Evolutionary conservation across 2,329 filamentous ascomycete genomes (phyloP).

Genomic region (Paracorniculantispora psalliotae): DNA sequence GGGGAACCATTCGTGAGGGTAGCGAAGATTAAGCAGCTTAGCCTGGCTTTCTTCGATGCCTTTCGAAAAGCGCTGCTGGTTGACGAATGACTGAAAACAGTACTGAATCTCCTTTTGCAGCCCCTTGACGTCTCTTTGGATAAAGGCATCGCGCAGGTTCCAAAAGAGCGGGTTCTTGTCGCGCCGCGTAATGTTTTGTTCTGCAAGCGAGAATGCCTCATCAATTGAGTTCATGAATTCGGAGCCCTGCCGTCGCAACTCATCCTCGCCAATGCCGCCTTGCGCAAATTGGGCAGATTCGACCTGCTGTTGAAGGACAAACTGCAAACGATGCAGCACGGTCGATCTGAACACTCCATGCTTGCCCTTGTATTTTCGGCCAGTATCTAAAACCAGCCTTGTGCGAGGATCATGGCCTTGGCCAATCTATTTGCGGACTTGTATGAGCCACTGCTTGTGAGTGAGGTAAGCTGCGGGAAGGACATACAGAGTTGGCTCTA

Average conservation of each 20-base stretch:
- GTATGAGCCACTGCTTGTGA: too few species aligned
- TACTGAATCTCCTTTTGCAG: slow-evolving; percentile 58
- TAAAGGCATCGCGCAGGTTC: slow-evolving; percentile 56
- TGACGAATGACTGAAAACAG: slow-evolving; percentile 62
- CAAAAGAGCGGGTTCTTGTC: slow-evolving; percentile 51
- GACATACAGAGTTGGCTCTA: slow-evolving; percentile 23
- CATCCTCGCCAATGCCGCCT: slow-evolving; percentile 29
- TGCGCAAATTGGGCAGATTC: slow-evolving; percentile 19
- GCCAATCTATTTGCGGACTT: slow-evolving; percentile 21
- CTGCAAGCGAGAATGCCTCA: slow-evolving; percentile 40
- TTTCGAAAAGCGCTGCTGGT: slow-evolving; percentile 52
- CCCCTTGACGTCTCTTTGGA: slow-evolving; percentile 44
- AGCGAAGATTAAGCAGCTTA: slow-evolving; percentile 74
- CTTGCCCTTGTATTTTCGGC: slow-evolving; percentile 22
- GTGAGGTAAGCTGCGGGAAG: too few species aligned
- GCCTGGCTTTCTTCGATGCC: slow-evolving; percentile 55
- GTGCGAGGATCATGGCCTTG: slow-evolving; percentile 31
- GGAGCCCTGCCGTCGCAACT: slow-evolving; percentile 39
- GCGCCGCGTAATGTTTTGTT: slow-evolving; percentile 31
- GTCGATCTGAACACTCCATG: slow-evolving; percentile 31
- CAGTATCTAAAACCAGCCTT: slow-evolving; percentile 24
- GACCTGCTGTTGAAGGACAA: slow-evolving; percentile 27
- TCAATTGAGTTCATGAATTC: slow-evolving; percentile 43
- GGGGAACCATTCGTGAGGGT: slow-evolving; percentile 88
- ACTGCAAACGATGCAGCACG: slow-evolving; percentile 32